Conservation (phyloP, 2,329 filamentous ascomycete genomes). For the Zymoseptoria brevis region DNA sequence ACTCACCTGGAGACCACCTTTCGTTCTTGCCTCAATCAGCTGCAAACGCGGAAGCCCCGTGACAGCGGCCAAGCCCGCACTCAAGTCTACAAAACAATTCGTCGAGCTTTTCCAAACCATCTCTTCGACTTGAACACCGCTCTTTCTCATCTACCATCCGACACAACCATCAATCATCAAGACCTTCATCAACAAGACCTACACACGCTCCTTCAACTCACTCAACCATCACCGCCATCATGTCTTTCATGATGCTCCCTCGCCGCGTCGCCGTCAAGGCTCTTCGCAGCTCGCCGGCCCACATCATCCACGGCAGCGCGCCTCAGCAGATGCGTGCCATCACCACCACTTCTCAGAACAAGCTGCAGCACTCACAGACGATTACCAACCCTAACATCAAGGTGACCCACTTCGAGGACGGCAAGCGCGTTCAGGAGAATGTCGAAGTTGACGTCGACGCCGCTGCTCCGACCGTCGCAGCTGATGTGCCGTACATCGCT, state of each 20-base stretch:
- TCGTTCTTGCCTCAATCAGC: background rate
- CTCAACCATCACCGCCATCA: background rate
- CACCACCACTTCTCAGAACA: too few relatives aligned
- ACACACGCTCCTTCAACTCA: too few relatives aligned
- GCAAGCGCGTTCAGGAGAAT: conserved; percentile 24
- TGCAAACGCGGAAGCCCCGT: background rate
- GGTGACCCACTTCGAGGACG: conserved; percentile 27
- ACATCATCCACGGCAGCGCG: too few relatives aligned
- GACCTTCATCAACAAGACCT: background rate
- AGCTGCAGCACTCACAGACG: too few relatives aligned
- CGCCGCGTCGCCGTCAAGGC: background rate
- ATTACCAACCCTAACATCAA: conserved; percentile 23
- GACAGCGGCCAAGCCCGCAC: background rate
- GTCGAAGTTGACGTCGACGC: conserved; percentile 18
- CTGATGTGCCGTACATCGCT: conserved; percentile 27
- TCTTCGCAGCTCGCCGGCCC: too few relatives aligned
- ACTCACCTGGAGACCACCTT: background rate
- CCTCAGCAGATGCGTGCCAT: too few relatives aligned
- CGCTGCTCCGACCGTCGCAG: conserved; percentile 25
- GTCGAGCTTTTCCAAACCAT: background rate
- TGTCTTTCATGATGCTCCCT: background rate
- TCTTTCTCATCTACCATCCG: background rate
- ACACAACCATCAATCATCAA: background rate
- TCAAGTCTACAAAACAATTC: background rate
- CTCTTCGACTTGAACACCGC: background rate